Evolutionary conservation across 768 basidiomycete genomes (phyloP), one percentile per base, ranked within the genome.

Genomic region (Boletus insuetus): DNA sequence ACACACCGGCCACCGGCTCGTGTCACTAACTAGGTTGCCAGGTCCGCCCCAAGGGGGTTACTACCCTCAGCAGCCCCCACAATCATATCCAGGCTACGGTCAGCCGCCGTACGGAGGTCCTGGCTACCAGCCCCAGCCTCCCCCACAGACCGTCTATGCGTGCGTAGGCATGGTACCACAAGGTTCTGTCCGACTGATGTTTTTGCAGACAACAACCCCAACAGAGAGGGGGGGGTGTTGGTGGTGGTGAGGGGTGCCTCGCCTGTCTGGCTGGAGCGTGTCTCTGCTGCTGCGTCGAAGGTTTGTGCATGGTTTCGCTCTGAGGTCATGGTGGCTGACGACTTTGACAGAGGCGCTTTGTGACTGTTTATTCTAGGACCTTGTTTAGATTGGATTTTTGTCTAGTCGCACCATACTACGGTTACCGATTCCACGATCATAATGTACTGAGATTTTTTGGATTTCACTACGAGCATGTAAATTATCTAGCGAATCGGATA

Each of bases 71-170:
- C 84, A 86, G 73, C 90, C 89, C 13, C 85, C 81, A 58, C 84
- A 86, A 62, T 74, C 85, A 0, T 88, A 91, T 68, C 82, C 85
- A 53, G 73, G 72, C 26, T 68, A 71, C 11, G 65, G 66, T 22
- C 76, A 77, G 54, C 67, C 65, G 26, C 56, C 14, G 32, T 63
- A 65, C 19, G 64, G 64, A 8, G 67, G 46, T 6, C 64, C 54
- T 13, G 69, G 67, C 3, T 81, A 80, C 60, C 78, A 81, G 50
- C 81, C 82, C 16, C 82, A 86, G 59, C 85, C 84, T 17, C 84
- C 83, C n/a, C 90, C 91, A 17, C 89, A 92, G 68, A 84, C 86
- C 0, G 84, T 92, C 49, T 88, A 89, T 65, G 87, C 91, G 89
- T 91, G 65, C 60, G 88, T 79, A 35, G 17, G 6, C 6, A 34